Evolutionary conservation across 176 grass and related monocot species (phyloP).

Genomic region (Zizania latifolia): DNA sequence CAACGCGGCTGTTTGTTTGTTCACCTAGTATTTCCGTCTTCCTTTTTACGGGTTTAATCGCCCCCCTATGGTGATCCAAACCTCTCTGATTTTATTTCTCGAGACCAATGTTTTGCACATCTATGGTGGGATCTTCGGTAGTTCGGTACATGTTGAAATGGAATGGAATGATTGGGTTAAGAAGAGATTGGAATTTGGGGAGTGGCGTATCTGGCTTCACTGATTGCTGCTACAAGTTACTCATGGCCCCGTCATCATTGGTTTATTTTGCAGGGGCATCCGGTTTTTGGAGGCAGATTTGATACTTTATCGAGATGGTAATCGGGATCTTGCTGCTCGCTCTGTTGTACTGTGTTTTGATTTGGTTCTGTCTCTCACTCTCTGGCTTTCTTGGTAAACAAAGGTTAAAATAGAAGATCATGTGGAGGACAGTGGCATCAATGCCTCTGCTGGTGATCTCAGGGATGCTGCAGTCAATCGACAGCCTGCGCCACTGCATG

Average conservation of each 20-base stretch:
- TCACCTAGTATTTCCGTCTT: too few relatives aligned
- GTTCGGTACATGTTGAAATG: neutral
- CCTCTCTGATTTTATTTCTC: too few relatives aligned
- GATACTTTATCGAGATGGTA: conserved; percentile 25
- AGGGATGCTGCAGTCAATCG: neutral
- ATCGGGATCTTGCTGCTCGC: neutral
- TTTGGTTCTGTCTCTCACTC: neutral
- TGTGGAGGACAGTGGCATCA: neutral
- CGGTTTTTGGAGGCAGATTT: neutral
- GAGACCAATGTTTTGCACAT: too few relatives aligned
- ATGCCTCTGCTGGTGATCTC: neutral
- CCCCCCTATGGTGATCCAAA: too few relatives aligned
- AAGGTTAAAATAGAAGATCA: conserved; percentile 77
- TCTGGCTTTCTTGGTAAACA: neutral
- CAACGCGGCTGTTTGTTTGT: neutral
- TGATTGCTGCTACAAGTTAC: neutral
- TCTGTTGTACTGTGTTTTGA: neutral
- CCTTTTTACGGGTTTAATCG: too few relatives aligned
- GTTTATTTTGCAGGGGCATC: neutral
- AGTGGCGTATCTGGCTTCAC: too few relatives aligned
- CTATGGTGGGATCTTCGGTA: too few relatives aligned
- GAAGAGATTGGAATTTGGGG: too few relatives aligned
- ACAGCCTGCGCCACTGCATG: neutral
- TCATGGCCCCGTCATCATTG: neutral
- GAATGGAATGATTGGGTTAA: neutral